Conservation (phyloP, 2,329 filamentous ascomycete species). For the Cyphellophora attinorum region DNA sequence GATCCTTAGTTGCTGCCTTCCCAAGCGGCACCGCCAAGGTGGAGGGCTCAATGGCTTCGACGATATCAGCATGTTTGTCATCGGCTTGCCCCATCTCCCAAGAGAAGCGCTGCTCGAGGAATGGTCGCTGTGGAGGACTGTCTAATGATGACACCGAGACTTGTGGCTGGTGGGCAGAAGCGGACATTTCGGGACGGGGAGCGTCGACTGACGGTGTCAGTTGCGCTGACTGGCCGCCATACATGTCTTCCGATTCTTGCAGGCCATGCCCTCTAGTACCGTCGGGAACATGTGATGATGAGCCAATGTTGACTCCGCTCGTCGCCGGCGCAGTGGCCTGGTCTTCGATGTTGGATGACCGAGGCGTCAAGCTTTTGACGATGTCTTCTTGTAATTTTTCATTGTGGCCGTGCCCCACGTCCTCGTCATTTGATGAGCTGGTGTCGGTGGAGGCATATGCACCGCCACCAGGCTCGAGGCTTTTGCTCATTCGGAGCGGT, state of each 20-base stretch:
- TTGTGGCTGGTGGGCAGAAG: not conserved
- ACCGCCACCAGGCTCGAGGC: conserved; percentile 6
- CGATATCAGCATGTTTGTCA: not conserved
- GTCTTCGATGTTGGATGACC: conserved; percentile 8
- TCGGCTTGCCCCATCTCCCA: conserved; percentile 35
- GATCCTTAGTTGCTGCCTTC: too few relatives aligned
- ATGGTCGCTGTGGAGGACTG: conserved; percentile 6
- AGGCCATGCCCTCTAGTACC: not conserved
- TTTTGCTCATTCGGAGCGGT: conserved; percentile 14
- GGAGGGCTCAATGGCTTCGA: not conserved
- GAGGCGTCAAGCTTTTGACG: conserved; percentile 35
- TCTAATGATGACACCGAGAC: not conserved
- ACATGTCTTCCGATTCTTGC: conserved; percentile 1
- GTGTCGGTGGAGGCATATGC: conserved; percentile 25
- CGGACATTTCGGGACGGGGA: not conserved
- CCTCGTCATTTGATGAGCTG: conserved; percentile 24
- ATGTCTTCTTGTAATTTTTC: conserved; percentile 37
- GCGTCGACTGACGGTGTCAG: not conserved
- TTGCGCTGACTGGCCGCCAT: not conserved
- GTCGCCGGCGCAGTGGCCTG: not conserved
- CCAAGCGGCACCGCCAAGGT: not conserved
- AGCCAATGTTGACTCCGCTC: not conserved
- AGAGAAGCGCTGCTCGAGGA: conserved; percentile 31
- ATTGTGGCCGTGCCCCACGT: conserved; percentile 30
- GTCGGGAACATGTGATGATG: not conserved